Conservation (phyloP, 1,284 basidiomycete species). For the Cryptococcus wingfieldii region DNA sequence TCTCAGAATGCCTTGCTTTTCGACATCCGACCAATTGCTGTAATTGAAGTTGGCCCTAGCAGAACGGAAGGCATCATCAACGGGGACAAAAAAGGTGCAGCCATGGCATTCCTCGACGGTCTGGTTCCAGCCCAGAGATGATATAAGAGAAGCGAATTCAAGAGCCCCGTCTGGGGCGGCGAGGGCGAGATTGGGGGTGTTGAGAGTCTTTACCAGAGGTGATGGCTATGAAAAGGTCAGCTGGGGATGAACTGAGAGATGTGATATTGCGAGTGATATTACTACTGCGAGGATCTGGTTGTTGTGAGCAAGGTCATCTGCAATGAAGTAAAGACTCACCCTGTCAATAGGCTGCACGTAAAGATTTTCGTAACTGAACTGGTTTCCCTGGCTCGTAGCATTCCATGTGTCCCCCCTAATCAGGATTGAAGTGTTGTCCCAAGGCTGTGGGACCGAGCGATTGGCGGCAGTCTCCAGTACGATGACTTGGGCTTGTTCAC, state of each 20-base stretch:
- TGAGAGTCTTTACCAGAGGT: conserved; percentile 16
- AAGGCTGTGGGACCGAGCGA: conserved; percentile 3
- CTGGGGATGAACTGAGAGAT: background rate
- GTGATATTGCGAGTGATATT: background rate
- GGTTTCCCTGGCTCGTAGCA: conserved; percentile 11
- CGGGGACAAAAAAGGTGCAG: conserved; percentile 44
- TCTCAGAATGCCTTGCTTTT: conserved; percentile 21
- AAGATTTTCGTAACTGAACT: conserved; percentile 17
- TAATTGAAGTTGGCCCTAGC: conserved; percentile 7
- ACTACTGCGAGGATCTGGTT: conserved; percentile 8
- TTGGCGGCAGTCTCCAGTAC: conserved; percentile 28
- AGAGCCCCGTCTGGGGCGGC: conserved; percentile 20
- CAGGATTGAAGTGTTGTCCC: conserved; percentile 11
- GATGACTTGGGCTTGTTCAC: conserved; percentile 29
- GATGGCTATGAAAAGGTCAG: conserved; percentile 14
- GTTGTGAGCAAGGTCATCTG: background rate
- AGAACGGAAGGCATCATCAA: conserved; percentile 29
- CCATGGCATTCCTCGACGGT: conserved; percentile 26
- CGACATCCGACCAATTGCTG: conserved; percentile 7
- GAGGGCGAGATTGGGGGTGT: conserved; percentile 15
- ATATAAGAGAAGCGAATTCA: conserved; percentile 16
- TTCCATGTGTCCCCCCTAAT: conserved; percentile 25
- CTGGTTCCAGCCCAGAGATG: conserved; percentile 15
- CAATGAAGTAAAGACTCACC: conserved; percentile 9
- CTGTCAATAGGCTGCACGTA: conserved; percentile 24